Evolutionary conservation across 2,329 filamentous ascomycete genomes (phyloP), one percentile per base, ranked within the genome.

Genomic region (Tolypocladium endophyticum): DNA sequence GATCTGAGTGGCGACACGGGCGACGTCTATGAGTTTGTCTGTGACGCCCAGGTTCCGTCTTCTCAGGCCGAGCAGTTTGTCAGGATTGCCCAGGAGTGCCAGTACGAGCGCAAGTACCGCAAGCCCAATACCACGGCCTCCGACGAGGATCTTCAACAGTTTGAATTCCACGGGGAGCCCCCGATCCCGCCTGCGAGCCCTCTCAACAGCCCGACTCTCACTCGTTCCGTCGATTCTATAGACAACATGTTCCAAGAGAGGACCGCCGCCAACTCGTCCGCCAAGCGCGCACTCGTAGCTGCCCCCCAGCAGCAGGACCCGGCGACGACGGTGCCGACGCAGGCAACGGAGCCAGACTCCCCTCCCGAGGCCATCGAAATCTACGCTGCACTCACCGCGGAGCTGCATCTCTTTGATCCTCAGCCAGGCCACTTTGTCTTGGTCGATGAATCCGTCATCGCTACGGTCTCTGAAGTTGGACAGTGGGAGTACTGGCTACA

Each of bases 1-100:
- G 94, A 99, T 71, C 77, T 97, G 62, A 97, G 92, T 67, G 94
- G 94, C 60, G 94, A 99, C 78, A 82, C 85, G 38, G 93, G 92
- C 58, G 94, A 99, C 74, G 82, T 97, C n/a, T 99, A 90, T 81
- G 93, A 99, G 73, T 99, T 97, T 71, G 89, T 99, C 64, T 97
- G 92, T 77, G 94, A 97, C 75, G 73, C 80, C 45, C 86, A 87
- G 16, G 84, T 89, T 50, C 79, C 86, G 35, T 77, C 85, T 3
- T 81, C 85, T 55, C 88, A 92, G 66, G 87, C 94, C 30, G 81
- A 87, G 54, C 84, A 87, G 20, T 97, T 99, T 72, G 86, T 93
- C 69, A 81, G 88, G 58, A 87, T 91, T 58, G 90, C 94, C 9
- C 83, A 90, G 60, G 87, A 97, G 83, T 97, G 94, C 72, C 94